Conservation (phyloP, 2,329 filamentous ascomycete species). For the Plectosphaerella plurivora region DNA sequence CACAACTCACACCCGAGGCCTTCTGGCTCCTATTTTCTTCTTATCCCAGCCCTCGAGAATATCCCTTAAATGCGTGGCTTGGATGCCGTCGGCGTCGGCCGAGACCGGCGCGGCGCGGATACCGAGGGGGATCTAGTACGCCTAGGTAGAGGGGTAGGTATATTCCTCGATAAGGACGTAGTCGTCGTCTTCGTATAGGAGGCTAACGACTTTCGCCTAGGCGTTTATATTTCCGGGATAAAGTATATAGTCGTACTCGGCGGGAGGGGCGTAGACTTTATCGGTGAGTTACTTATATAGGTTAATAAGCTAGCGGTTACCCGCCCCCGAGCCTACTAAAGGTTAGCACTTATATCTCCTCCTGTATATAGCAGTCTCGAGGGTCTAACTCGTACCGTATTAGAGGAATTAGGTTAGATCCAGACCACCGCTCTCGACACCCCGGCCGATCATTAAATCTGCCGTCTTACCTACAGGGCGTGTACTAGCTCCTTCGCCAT, state of each 20-base stretch:
- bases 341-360: not conserved
- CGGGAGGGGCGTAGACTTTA: slow-evolving; percentile 14
- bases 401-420: slow-evolving; percentile 14
- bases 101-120: slow-evolving; percentile 17
- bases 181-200: slow-evolving; percentile 22
- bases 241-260: slow-evolving; percentile 17
- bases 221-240: slow-evolving; percentile 25
- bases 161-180: slow-evolving; percentile 22
- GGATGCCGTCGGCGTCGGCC: slow-evolving; percentile 21
- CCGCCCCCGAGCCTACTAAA: slow-evolving; percentile 11
- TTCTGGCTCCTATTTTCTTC: slow-evolving; percentile 1
- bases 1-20: slow-evolving; percentile 13
- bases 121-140: slow-evolving; percentile 22
- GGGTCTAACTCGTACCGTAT: slow-evolving; percentile 9
- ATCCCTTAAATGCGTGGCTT: slow-evolving; percentile 13
- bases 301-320: slow-evolving; percentile 11
- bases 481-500: not conserved
- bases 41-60: slow-evolving; percentile 17
- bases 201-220: slow-evolving; percentile 22
- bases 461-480: not conserved
- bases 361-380: not conserved
- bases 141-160: slow-evolving; percentile 24
- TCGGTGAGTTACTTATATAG: slow-evolving; percentile 14
- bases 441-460: slow-evolving; percentile 4
- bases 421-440: slow-evolving; percentile 4